These are phyloP conservation scores for Naganishia antarctica DNA, from an alignment of 768 basidiomycete genomes.

Conservation along the genomic window DNA sequence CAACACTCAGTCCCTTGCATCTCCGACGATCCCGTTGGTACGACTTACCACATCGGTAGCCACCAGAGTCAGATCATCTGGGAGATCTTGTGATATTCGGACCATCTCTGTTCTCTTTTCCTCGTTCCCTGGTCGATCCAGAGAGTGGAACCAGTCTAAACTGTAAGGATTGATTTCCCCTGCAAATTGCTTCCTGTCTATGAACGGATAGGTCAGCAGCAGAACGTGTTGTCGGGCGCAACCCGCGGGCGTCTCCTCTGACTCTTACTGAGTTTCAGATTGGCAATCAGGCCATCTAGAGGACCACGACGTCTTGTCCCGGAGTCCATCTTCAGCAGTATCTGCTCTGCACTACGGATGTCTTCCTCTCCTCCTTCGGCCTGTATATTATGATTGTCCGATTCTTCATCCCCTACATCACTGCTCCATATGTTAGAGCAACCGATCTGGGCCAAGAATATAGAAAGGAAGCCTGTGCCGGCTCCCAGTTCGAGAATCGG, in stretches of 20 bases:
- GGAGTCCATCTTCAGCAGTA: not conserved
- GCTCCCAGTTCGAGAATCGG: constrained; percentile 39
- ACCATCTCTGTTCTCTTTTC: not conserved
- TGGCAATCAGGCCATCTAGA: constrained; percentile 10
- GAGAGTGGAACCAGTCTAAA: constrained; percentile 23
- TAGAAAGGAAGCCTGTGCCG: constrained; percentile 45
- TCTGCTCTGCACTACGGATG: not conserved
- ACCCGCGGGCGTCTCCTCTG: no score
- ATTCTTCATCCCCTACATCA: constrained; percentile 25
- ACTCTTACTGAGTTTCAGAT: constrained; percentile 16
- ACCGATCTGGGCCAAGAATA: constrained; percentile 38
- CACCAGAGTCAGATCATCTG: constrained; percentile 32
- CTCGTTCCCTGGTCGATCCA: not conserved
- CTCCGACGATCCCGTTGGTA: no score
- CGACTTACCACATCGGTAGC: constrained; percentile 48
- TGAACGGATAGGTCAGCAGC: not conserved
- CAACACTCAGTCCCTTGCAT: no score
- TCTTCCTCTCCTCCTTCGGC: not conserved
- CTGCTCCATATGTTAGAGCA: constrained; percentile 13
- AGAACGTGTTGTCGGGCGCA: no score
- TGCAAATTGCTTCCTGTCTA: not conserved
- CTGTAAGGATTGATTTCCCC: not conserved
- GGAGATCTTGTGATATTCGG: constrained; percentile 8
- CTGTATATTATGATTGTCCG: not conserved
- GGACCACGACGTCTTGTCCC: not conserved